Percentiles rank a stretch among this genome's conserved stretches.
Conservation (phyloP, 805 yeast species). For the Schwanniomyces yamadae region DNA sequence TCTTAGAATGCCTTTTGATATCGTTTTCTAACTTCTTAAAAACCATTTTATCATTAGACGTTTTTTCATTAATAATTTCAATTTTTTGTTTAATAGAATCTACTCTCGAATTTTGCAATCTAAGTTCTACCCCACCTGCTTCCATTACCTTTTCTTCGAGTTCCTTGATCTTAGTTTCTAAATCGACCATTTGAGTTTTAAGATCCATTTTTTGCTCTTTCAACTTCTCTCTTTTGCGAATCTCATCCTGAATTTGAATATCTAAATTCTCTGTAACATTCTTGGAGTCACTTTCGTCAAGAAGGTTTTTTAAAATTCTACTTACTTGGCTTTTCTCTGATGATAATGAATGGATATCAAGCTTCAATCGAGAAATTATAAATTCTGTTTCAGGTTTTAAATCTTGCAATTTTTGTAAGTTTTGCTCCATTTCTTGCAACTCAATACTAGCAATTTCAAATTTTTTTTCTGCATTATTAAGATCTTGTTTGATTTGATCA, state of each 20-base stretch:
- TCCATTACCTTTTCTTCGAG: constrained; percentile 81
- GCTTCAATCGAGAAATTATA: constrained; percentile 52
- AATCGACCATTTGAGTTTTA: constrained; percentile 52
- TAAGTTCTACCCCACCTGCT: constrained; percentile 85
- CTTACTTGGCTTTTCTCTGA: constrained; percentile 52
- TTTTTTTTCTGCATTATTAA: constrained; percentile 51
- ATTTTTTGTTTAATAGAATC: constrained; percentile 69
- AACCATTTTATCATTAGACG: constrained; percentile 55
- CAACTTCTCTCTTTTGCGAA: constrained; percentile 18
- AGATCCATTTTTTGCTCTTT: constrained; percentile 27
- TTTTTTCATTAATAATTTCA: constrained; percentile 55
- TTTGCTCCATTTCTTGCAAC: constrained; percentile 57
- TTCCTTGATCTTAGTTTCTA: constrained; percentile 54
- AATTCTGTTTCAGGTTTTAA: constrained; percentile 68
- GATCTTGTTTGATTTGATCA: constrained; percentile 49
- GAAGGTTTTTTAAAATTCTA: constrained; percentile 40
- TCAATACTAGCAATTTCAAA: constrained; percentile 51
- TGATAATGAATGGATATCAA: constrained; percentile 64
- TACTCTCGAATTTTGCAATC: constrained; percentile 78
- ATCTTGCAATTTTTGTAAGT: constrained; percentile 58
- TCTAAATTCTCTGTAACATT: constrained; percentile 27
- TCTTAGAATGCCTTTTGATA: constrained; percentile 51
- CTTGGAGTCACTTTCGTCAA: constrained; percentile 35
- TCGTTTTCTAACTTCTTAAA: constrained; percentile 65
- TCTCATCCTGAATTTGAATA: constrained; percentile 38